Evolutionary conservation across 2,329 filamentous ascomycete species (phyloP).

Genomic region (Paecilomyces variotii): DNA sequence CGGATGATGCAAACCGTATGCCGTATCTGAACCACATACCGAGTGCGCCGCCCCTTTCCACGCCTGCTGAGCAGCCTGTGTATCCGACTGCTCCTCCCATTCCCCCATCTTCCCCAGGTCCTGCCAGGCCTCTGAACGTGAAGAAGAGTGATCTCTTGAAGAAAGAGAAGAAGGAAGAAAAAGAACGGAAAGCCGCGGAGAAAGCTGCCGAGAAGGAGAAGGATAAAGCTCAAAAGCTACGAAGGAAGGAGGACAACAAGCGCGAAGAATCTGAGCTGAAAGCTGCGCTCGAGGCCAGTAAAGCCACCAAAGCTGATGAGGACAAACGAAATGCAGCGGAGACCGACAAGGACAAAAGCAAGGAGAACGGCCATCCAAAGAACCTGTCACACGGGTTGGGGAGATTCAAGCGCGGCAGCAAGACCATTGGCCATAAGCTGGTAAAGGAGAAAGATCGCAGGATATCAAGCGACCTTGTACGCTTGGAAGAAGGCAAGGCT

Average conservation of each 20-base stretch:
- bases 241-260: conserved; percentile 47
- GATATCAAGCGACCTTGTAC: conserved; percentile 10
- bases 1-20: conserved; percentile 27
- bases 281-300: conserved; percentile 59
- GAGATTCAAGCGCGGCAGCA: conserved; percentile 63
- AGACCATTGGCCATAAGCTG: conserved; percentile 70
- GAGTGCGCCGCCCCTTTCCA: conserved; percentile 43
- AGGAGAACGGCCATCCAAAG: conserved; percentile 37
- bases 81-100: conserved; percentile 12
- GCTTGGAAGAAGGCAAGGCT: conserved; percentile 4
- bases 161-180: conserved; percentile 57
- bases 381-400: conserved; percentile 45
- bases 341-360: conserved; percentile 23
- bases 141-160: conserved; percentile 61
- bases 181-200: conserved; percentile 46
- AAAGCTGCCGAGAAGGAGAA: conserved; percentile 36
- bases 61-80: conserved; percentile 23
- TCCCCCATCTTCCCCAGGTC: conserved; percentile 25
- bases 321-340: conserved; percentile 25
- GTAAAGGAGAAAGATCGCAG: conserved; percentile 30
- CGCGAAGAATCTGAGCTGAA: conserved; percentile 54
- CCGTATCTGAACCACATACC: conserved; percentile 28
- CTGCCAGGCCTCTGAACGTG: conserved; percentile 30
- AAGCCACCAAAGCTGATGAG: conserved; percentile 51
- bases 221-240: conserved; percentile 47